phyloP scores from a whole-genome alignment of 805 yeast species.

The Saturnispora silvae region DNA sequence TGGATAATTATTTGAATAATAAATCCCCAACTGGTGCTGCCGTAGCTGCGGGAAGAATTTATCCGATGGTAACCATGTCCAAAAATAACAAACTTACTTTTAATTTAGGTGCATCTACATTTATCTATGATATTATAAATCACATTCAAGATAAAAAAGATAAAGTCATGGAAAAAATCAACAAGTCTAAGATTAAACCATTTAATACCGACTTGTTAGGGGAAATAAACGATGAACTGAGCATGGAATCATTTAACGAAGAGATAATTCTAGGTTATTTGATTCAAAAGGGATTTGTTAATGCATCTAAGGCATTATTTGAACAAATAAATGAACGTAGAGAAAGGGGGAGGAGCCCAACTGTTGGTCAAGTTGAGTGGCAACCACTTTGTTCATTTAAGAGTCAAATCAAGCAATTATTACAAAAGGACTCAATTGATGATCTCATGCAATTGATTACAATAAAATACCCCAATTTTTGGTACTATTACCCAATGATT shows the following conservation, averaged over 20 bases:
- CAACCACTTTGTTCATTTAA: conserved; percentile 11
- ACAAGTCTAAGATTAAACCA: conserved; percentile 9
- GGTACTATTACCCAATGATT: conserved; percentile 24
- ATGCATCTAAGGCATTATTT: conserved; percentile 41
- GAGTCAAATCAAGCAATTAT: conserved; percentile 32
- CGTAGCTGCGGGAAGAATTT: too few species aligned
- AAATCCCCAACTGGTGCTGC: background rate
- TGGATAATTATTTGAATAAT: background rate
- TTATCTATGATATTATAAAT: conserved; percentile 39
- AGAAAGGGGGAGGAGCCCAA: conserved; percentile 16
- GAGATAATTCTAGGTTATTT: conserved; percentile 34
- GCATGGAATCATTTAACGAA: conserved; percentile 15
- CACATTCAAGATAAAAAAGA: conserved; percentile 33
- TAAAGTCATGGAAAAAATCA: conserved; percentile 14
- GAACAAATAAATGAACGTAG: conserved; percentile 28
- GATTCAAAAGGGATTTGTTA: conserved; percentile 47
- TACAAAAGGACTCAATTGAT: conserved; percentile 37
- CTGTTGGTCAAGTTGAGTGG: conserved; percentile 3
- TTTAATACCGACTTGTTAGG: conserved; percentile 9
- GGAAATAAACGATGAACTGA: conserved; percentile 12
- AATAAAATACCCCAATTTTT: conserved; percentile 29
- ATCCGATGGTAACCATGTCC: too few species aligned
- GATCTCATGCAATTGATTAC: conserved; percentile 31
- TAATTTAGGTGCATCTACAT: conserved; percentile 39
- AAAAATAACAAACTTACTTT: conserved; percentile 29